These are phyloP conservation scores for Schwanniomyces polymorphus DNA, from an alignment of 805 yeast genomes.

Conservation along the genomic window DNA sequence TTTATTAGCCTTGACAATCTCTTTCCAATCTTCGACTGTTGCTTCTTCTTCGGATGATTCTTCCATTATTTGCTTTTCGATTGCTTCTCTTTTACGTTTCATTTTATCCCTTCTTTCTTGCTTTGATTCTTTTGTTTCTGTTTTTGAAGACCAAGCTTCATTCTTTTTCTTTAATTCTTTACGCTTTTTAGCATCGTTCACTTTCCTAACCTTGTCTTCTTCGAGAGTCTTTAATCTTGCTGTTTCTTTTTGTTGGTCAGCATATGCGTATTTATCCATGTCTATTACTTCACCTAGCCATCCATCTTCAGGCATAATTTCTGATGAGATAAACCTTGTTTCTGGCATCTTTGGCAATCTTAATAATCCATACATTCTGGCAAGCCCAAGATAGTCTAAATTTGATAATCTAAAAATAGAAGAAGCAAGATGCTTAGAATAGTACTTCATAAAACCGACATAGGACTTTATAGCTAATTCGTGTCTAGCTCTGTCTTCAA, in stretches of 20 bases:
- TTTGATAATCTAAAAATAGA: conserved; percentile 79
- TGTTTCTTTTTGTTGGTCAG: conserved; percentile 63
- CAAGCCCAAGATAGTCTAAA: conserved; percentile 71
- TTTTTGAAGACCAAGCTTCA: conserved; percentile 79
- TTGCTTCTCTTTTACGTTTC: conserved; percentile 64
- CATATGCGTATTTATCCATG: conserved; percentile 65
- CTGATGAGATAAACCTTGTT: conserved; percentile 48
- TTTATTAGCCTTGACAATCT: conserved; percentile 65
- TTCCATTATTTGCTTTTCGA: conserved; percentile 52
- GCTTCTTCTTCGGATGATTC: conserved; percentile 49
- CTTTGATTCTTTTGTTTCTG: conserved; percentile 60
- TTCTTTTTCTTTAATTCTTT: conserved; percentile 52
- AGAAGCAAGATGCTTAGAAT: conserved; percentile 82
- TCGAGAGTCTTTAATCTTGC: conserved; percentile 59
- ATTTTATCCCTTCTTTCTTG: conserved; percentile 66
- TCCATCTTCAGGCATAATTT: conserved; percentile 65
- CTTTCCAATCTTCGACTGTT: conserved; percentile 83
- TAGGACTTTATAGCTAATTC: conserved; percentile 79
- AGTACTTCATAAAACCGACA: conserved; percentile 80
- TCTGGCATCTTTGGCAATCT: conserved; percentile 97
- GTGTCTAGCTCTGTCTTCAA: conserved; percentile 75
- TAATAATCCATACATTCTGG: conserved; percentile 74
- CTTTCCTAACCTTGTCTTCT: conserved; percentile 37
- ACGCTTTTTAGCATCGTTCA: conserved; percentile 41
- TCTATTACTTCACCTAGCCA: conserved; percentile 68